Evolutionary conservation across 2,329 filamentous ascomycete genomes (phyloP).

Genomic region (Lachnellula suecica): DNA sequence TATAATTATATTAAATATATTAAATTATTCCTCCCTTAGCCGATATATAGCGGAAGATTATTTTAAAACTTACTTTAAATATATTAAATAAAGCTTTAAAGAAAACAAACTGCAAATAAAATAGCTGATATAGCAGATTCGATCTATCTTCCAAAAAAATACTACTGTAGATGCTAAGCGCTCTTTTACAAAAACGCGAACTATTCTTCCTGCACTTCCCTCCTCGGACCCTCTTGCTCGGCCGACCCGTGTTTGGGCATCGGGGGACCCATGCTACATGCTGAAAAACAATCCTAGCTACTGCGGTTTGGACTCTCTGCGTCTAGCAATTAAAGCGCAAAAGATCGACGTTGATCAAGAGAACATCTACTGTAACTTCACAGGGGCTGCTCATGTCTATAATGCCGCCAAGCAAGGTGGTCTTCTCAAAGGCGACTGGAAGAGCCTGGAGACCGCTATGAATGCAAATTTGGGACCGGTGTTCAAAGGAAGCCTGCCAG

Average conservation of each 20-base stretch:
- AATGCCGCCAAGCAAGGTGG: neutral
- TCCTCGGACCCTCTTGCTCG: too few relatives aligned
- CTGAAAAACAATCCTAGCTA: neutral
- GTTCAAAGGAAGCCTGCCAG: neutral
- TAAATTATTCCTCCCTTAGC: too few relatives aligned
- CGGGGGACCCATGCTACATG: neutral
- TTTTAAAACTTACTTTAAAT: too few relatives aligned
- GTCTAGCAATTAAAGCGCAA: neutral
- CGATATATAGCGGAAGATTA: too few relatives aligned
- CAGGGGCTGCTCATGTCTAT: neutral
- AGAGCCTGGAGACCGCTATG: neutral
- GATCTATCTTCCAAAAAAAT: too few relatives aligned
- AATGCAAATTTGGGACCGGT: neutral
- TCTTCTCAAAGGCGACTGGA: neutral
- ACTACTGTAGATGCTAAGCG: too few relatives aligned
- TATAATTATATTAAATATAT: conserved; percentile 79
- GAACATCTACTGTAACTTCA: neutral
- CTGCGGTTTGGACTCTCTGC: neutral
- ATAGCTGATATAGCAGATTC: too few relatives aligned
- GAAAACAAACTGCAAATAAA: too few relatives aligned
- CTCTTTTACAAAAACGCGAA: too few relatives aligned
- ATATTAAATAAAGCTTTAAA: too few relatives aligned
- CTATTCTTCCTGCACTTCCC: too few relatives aligned
- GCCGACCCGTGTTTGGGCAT: neutral
- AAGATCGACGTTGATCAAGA: neutral